Evolutionary conservation across 2,329 filamentous ascomycete species (phyloP), one percentile per base, ranked within the genome.

Genomic region (Colletotrichum orchidophilum): DNA sequence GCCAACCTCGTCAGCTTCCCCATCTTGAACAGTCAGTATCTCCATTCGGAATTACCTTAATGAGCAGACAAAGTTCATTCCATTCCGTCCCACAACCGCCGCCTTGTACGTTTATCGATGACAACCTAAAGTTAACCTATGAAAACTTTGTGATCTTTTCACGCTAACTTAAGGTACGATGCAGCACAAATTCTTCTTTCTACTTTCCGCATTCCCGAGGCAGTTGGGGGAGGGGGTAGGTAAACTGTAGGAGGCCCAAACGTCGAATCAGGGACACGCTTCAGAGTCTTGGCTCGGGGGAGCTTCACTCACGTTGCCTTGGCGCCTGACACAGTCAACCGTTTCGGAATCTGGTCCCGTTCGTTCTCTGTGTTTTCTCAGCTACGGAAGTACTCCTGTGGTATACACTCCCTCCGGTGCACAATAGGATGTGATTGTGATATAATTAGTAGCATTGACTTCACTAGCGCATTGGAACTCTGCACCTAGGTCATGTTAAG

Each of bases 311-410:
- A 39, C 46, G 21, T 29, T 63, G 63, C 69, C 64, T 63, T 63
- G 59, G 69, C 69, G 69, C 64, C 63, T 71, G 69, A 69, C 57
- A 71, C 69, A 71, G 59, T 49, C 33, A 57, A 39, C 29, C 46
- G 65, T 71, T 71, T 71, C 65, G 69, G 33, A 71, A 55, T 63
- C n/a, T 12, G 26, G n/a, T 66, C 42, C 31, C 53, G 42, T 52
- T 31, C 31, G 24, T 58, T 7, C 24, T 31, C 50, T 18, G 52
- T 31, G 6, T n/a, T 11, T 18, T 46, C 18, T 46, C 18, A n/a
- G 39, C n/a, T 18, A 9, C 6, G 39, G n/a, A 46, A 18, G 21
- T 15, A 21, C 39, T 46, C 18, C 11, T 46, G 18, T 46, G 13
- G 5, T 35, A n/a, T 33, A 31, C 42, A 42, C 9, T 50, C n/a